A percentile compares a stretch with the other conserved stretches of the same genome.
Evolutionary conservation across 2,329 filamentous ascomycete species (phyloP).

Genomic region (Amauroascus verrucosus): DNA sequence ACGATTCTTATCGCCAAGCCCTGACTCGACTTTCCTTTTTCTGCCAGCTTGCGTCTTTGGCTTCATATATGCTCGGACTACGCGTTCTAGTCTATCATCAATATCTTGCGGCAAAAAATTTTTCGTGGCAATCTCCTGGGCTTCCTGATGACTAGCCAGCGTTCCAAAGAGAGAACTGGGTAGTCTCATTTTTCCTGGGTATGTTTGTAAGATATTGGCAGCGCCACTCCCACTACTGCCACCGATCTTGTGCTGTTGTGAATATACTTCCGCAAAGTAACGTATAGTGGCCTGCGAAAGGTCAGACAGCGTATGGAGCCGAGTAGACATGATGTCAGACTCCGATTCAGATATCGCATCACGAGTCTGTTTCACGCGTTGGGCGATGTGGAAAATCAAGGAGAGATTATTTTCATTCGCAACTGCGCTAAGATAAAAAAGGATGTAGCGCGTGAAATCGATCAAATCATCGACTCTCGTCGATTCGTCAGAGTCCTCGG

Average conservation of each 20-base stretch:
- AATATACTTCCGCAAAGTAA: constrained; percentile 74
- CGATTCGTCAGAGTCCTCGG: constrained; percentile 24
- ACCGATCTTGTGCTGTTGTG: constrained; percentile 51
- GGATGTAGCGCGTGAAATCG: constrained; percentile 77
- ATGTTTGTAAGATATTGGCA: constrained; percentile 60
- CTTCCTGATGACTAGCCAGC: constrained; percentile 64
- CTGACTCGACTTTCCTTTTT: constrained; percentile 35
- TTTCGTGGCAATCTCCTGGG: constrained; percentile 77
- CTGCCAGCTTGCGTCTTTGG: constrained; percentile 36
- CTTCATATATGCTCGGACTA: constrained; percentile 62
- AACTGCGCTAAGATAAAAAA: constrained; percentile 77
- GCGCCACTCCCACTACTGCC: constrained; percentile 26
- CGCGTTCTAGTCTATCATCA: constrained; percentile 64
- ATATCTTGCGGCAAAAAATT: constrained; percentile 69
- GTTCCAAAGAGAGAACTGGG: constrained; percentile 68
- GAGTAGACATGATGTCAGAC: constrained; percentile 27
- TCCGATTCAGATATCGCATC: constrained; percentile 59
- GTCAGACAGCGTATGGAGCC: constrained; percentile 76
- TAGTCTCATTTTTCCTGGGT: constrained; percentile 67
- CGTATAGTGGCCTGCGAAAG: constrained; percentile 72
- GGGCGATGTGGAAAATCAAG: constrained; percentile 81
- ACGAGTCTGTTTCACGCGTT: constrained; percentile 79
- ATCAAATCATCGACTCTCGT: constrained; percentile 51
- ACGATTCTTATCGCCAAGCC: constrained; percentile 12
- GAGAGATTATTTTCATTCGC: constrained; percentile 79